A percentile compares a stretch with the other conserved stretches of the same genome.
These are phyloP conservation scores for Irineochytrium annulatum DNA, from an alignment of 192 early-diverging fungal species.

Conservation along the genomic window DNA sequence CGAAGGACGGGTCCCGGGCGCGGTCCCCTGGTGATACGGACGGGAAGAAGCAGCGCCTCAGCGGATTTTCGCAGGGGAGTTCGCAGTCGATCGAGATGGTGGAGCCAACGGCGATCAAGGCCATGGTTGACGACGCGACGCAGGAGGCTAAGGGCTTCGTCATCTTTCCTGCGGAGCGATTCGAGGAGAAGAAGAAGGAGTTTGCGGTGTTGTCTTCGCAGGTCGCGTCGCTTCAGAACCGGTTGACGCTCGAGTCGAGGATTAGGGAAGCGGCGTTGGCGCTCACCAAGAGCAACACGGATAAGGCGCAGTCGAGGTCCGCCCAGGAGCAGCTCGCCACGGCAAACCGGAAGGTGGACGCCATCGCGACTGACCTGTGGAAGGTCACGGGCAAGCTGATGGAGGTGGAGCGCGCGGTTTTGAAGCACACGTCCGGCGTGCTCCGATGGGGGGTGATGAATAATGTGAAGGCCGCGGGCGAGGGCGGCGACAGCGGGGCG, in stretches of 20 bases:
- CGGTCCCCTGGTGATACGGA: not conserved
- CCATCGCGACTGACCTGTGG: slow-evolving; percentile 36
- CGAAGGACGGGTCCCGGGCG: not conserved
- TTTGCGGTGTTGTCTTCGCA: slow-evolving; percentile 18
- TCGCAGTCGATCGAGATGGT: not conserved
- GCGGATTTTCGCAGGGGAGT: not conserved
- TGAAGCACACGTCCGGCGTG: slow-evolving; percentile 40
- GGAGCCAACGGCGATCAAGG: slow-evolving; percentile 16
- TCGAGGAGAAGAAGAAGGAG: slow-evolving; percentile 36
- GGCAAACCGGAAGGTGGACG: slow-evolving; percentile 37
- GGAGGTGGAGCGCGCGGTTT: slow-evolving; percentile 39
- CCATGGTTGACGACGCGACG: slow-evolving; percentile 32
- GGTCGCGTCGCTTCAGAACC: slow-evolving; percentile 32
- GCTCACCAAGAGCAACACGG: slow-evolving; percentile 22
- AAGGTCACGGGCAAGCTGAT: slow-evolving; percentile 22
- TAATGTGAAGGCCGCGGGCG: not conserved
- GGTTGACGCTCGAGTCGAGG: slow-evolving; percentile 36
- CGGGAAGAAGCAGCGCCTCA: not conserved
- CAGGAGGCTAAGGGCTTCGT: slow-evolving; percentile 28
- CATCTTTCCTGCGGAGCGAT: slow-evolving; percentile 29
- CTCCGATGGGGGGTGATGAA: slow-evolving; percentile 30
- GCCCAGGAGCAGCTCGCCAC: slow-evolving; percentile 32
- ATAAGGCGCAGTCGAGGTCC: slow-evolving; percentile 11
- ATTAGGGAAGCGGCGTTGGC: slow-evolving; percentile 40
- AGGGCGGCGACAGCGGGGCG: not conserved